Conservation (phyloP, 2,329 filamentous ascomycete genomes). For the Fusarium tricinctum region DNA sequence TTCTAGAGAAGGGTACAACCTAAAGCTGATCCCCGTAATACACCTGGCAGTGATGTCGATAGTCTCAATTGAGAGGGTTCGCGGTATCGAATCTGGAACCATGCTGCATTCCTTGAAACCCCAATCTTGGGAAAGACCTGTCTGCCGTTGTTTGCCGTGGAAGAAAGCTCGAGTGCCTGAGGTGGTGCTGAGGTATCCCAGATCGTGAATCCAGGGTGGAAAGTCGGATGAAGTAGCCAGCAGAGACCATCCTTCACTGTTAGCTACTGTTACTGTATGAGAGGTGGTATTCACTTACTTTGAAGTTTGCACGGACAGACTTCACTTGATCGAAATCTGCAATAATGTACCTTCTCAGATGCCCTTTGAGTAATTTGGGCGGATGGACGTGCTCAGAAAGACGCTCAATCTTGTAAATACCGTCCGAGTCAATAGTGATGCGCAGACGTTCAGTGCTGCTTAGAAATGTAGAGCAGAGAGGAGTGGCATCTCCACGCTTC, state of each 20-base stretch:
- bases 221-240: background rate
- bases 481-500: background rate
- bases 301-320: background rate
- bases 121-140: background rate
- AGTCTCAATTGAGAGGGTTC: background rate
- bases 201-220: background rate
- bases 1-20: background rate
- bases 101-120: background rate
- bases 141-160: background rate
- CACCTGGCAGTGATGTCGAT: background rate
- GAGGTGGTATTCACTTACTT: background rate
- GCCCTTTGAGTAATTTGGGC: too few relatives aligned
- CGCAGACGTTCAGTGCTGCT: rapidly evolving
- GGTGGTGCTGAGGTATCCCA: conserved; percentile 1
- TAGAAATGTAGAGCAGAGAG: rapidly evolving
- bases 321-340: background rate
- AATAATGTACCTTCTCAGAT: background rate
- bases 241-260: background rate
- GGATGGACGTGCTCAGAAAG: background rate
- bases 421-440: conserved; percentile 4
- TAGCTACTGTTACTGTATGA: background rate
- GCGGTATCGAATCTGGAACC: background rate
- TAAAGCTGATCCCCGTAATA: background rate
- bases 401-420: background rate
- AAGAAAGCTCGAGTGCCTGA: background rate